Percentiles rank a stretch among this genome's conserved stretches.
Conservation (phyloP, 202 grass and related monocot genomes). For the Setaria italica region DNA sequence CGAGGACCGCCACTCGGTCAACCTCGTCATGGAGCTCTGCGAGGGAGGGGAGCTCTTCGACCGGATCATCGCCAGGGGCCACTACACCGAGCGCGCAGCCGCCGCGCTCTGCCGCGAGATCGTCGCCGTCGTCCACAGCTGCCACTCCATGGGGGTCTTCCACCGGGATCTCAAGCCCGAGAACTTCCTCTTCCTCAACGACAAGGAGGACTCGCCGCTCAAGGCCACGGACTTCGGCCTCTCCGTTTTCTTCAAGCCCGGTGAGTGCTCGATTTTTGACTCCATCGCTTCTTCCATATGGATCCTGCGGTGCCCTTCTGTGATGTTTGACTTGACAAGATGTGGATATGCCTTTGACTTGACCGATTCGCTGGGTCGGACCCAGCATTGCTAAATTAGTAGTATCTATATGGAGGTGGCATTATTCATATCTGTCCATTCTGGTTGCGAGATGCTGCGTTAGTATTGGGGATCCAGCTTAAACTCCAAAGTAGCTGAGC, state of each 20-base stretch:
- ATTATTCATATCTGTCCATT: constrained; percentile 31
- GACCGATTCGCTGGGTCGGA: neutral
- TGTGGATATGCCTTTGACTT: constrained; percentile 44
- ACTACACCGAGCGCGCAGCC: constrained; percentile 96
- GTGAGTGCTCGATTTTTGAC: constrained; percentile 46
- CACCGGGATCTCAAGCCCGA: constrained; percentile 98
- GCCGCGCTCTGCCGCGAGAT: constrained; percentile 91
- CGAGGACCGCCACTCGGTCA: constrained; percentile 95
- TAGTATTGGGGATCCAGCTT: constrained; percentile 24
- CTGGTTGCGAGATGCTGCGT: constrained; percentile 1
- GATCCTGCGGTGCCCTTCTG: constrained; percentile 3
- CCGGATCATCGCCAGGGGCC: constrained; percentile 84
- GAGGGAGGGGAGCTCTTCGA: constrained; percentile 99
- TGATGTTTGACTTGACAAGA: constrained; percentile 33
- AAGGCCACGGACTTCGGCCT: constrained; percentile 98
- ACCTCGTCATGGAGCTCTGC: constrained; percentile 98
- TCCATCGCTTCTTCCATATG: neutral
- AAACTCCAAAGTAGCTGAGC: neutral
- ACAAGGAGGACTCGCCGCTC: constrained; percentile 89
- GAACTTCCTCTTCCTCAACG: constrained; percentile 89
- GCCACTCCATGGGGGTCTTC: constrained; percentile 99
- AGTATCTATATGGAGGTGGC: constrained; percentile 14
- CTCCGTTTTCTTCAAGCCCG: constrained; percentile 91
- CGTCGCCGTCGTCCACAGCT: constrained; percentile 84
- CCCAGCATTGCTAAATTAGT: constrained; percentile 34